These are phyloP conservation scores for Hanseniaspora jakobsenii DNA, from an alignment of 805 yeast genomes.

Conservation along the genomic window DNA sequence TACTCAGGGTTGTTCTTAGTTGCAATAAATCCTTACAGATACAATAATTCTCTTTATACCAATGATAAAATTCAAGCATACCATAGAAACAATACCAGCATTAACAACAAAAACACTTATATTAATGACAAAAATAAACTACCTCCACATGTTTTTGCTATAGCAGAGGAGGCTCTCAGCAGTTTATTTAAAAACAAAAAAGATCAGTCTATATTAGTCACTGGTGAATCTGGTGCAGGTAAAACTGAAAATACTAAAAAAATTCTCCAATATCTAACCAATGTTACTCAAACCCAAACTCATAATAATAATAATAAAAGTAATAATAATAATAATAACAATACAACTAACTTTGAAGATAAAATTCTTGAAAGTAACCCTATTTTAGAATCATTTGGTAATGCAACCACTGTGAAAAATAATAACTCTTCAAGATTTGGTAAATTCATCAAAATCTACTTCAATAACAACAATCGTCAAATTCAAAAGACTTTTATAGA, in stretches of 20 bases:
- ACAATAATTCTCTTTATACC: conserved; percentile 56
- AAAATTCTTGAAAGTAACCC: conserved; percentile 92
- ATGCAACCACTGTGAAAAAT: conserved; percentile 88
- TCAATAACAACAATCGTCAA: conserved; percentile 41
- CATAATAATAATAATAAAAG: conserved; percentile 11
- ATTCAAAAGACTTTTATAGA: conserved; percentile 86
- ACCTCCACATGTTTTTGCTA: conserved; percentile 82
- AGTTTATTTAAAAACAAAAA: conserved; percentile 54
- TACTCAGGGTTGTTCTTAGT: conserved; percentile 91
- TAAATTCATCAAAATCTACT: conserved; percentile 80
- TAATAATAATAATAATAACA: conserved; percentile 6
- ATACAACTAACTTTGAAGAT: conserved; percentile 47
- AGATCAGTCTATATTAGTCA: conserved; percentile 87
- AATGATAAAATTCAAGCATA: conserved; percentile 40
- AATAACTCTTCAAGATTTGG: conserved; percentile 95
- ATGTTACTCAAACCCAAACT: conserved; percentile 43
- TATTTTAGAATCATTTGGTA: conserved; percentile 89
- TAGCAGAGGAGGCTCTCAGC: conserved; percentile 75
- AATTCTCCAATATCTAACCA: conserved; percentile 80
- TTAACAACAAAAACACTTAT: background rate
- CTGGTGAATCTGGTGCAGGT: conserved; percentile 99
- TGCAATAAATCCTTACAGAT: conserved; percentile 84
- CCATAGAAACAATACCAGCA: conserved; percentile 35
- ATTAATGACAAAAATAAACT: background rate
- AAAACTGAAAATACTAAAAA: conserved; percentile 95